Conservation (phyloP, 2,329 filamentous ascomycete species). For the Ceratocystis lukuohia region DNA sequence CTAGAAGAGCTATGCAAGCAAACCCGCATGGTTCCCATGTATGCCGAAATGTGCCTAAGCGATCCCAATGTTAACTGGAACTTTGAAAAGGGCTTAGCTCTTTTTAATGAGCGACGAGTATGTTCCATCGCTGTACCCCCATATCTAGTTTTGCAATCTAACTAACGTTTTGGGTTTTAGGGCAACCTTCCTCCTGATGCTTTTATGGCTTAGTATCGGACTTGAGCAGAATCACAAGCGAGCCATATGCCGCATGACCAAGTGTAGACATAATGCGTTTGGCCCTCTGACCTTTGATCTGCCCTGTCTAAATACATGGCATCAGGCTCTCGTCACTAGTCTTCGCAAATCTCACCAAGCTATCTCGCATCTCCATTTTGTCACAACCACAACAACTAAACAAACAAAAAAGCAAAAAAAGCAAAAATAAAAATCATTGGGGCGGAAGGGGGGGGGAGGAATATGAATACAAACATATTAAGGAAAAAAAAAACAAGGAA, state of each 20-base stretch:
- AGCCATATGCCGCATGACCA: too few relatives aligned
- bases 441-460: too few relatives aligned
- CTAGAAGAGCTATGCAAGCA: slow-evolving; percentile 61
- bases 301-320: too few relatives aligned
- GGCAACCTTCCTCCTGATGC: slow-evolving; percentile 17
- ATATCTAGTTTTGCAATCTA: neutral
- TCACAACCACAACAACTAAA: too few relatives aligned
- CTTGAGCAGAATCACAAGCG: neutral
- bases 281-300: too few relatives aligned
- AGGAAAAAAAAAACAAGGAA: neutral
- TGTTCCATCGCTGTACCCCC: slow-evolving; percentile 10
- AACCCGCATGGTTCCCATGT: slow-evolving; percentile 68
- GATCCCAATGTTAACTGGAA: slow-evolving; percentile 59
- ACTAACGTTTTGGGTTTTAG: slow-evolving; percentile 11
- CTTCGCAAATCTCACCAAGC: too few relatives aligned
- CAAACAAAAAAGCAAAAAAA: too few relatives aligned
- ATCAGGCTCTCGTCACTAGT: too few relatives aligned
- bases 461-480: neutral
- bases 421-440: too few relatives aligned
- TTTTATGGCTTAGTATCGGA: slow-evolving; percentile 14
- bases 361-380: too few relatives aligned
- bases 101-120: slow-evolving; percentile 67
- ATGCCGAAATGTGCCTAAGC: slow-evolving; percentile 66
- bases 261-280: too few relatives aligned
- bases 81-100: slow-evolving; percentile 56